Conservation (phyloP, 225 moss, liverwort and hornwort species). For the Marchantia paleacea region DNA sequence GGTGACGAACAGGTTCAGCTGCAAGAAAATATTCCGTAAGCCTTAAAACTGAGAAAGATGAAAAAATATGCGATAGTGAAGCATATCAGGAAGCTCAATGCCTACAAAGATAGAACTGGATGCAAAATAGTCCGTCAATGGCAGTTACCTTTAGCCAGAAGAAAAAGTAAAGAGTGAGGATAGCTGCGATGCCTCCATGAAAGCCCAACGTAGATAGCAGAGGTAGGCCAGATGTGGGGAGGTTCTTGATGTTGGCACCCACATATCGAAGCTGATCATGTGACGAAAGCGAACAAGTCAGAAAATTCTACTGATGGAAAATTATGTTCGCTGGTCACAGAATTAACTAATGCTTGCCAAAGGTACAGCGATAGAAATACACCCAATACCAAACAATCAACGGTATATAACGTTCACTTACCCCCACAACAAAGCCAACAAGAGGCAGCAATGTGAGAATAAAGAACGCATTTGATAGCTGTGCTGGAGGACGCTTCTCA, state of each 20-base stretch:
- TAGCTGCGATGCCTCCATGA: slow-evolving; percentile 72
- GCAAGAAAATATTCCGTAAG: slow-evolving; percentile 16
- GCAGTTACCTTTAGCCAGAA: slow-evolving; percentile 76
- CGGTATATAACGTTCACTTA: slow-evolving; percentile 12
- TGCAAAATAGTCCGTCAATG: background rate
- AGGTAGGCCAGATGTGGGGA: slow-evolving; percentile 71
- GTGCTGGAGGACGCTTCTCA: slow-evolving; percentile 70
- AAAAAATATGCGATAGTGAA: too few species aligned
- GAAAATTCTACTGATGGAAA: background rate
- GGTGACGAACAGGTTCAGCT: slow-evolving; percentile 82
- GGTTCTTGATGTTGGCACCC: slow-evolving; percentile 62
- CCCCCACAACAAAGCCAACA: slow-evolving; percentile 66
- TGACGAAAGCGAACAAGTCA: background rate
- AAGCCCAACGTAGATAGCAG: slow-evolving; percentile 61
- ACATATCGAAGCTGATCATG: slow-evolving; percentile 48
- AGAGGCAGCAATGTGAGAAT: slow-evolving; percentile 75
- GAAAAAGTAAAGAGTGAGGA: slow-evolving; percentile 64
- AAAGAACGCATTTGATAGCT: slow-evolving; percentile 68
- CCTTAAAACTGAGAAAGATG: background rate
- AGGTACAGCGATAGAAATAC: background rate
- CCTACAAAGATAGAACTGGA: background rate
- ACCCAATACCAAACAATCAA: background rate
- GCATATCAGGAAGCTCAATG: background rate
- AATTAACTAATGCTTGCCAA: background rate
- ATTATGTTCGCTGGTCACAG: background rate